Evolutionary conservation across 2,329 filamentous ascomycete genomes (phyloP).

Genomic region (Pseudogymnoascus sp.): DNA sequence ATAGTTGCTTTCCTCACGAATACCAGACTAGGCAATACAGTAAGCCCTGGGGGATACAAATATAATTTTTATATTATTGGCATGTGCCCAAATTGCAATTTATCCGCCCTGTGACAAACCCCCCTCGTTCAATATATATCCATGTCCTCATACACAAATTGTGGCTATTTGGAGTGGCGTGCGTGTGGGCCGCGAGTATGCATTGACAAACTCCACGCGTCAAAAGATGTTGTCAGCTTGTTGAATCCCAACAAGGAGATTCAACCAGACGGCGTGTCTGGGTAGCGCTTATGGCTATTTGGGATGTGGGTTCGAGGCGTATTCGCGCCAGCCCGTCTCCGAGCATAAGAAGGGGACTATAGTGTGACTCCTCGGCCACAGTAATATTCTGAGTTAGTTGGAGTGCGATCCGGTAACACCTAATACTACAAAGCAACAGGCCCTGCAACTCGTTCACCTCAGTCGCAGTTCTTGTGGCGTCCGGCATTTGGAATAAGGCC

Average conservation of each 20-base stretch:
- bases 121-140: not conserved
- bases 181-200: not conserved
- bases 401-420: not conserved
- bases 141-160: not conserved
- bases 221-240: not conserved
- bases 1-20: not conserved
- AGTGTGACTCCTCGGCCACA: too few species aligned
- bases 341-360: too few species aligned
- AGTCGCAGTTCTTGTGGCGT: not conserved
- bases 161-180: not conserved
- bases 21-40: not conserved
- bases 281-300: not conserved
- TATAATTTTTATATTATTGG: not conserved
- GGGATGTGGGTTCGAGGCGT: not conserved
- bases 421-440: not conserved
- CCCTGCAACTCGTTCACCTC: not conserved
- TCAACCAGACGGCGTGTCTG: not conserved
- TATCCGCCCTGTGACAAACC: too few species aligned
- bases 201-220: not conserved
- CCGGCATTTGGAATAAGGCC: not conserved
- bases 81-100: not conserved
- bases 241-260: not conserved
- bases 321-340: not conserved
- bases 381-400: not conserved
- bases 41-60: not conserved